Evolutionary conservation across 768 basidiomycete genomes (phyloP).

Genomic region (Agrocybe praecox): DNA sequence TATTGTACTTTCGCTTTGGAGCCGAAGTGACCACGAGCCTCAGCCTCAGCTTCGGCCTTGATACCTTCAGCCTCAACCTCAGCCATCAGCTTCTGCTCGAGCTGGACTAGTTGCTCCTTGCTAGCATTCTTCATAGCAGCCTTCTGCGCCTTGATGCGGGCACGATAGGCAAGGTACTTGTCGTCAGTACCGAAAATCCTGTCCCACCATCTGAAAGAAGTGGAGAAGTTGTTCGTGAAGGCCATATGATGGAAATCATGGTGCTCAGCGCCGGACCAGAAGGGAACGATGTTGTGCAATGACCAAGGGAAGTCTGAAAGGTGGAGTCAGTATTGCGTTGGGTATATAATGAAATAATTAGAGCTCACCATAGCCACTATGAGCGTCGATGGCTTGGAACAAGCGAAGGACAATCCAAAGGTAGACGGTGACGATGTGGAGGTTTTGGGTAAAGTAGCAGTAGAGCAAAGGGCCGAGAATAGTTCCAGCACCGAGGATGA

Average conservation of each 20-base stretch:
- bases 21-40: conserved; percentile 24
- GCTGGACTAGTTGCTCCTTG: conserved; percentile 50
- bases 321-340: conserved; percentile 1
- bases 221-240: conserved; percentile 92
- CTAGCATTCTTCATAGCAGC: conserved; percentile 52
- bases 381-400: conserved; percentile 97
- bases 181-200: conserved; percentile 86
- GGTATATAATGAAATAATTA: neutral
- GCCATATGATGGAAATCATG: conserved; percentile 99
- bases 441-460: conserved; percentile 69
- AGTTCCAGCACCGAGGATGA: conserved; percentile 93
- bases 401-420: conserved; percentile 92
- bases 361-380: conserved; percentile 88
- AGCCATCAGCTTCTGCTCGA: conserved; percentile 64
- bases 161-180: conserved; percentile 85
- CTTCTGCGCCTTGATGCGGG: conserved; percentile 65
- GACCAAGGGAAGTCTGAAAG: conserved; percentile 94
- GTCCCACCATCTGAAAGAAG: conserved; percentile 95
- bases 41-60: conserved; percentile 63
- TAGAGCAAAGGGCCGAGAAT: conserved; percentile 87
- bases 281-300: conserved; percentile 85
- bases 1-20: conserved; percentile 35
- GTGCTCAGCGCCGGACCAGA: conserved; percentile 98
- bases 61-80: conserved; percentile 78
- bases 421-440: conserved; percentile 94